Base-by-base conservation (phyloP, 2,329 filamentous ascomycete species). In the Fusarium nematophilum region DNA sequence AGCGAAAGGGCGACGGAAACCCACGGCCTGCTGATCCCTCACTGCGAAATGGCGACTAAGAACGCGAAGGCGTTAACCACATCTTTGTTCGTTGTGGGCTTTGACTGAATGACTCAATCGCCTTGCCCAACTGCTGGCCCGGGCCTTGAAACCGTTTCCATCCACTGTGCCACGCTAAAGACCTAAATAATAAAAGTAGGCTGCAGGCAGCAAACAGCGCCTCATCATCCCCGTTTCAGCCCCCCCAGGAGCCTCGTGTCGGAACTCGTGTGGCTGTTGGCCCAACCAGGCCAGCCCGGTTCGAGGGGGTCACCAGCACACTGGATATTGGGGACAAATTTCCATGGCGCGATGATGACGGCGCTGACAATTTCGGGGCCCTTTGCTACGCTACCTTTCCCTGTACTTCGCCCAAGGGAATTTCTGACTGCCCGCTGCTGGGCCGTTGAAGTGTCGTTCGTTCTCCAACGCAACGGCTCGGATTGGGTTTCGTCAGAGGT, bases 281-380 rank as follows among this genome's bases (percentile, higher is more conserved):
- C 45, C 45, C 34, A 13, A 11, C 21, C 33, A 17, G 55, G 40
- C 59, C 46, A 40, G 47, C 44, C 45, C 44, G 40, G 21, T 15
- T 30, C 25, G 30, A 31, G 47, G 54, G 49, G 44, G 57, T 33
- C 34, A 50, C 47, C 37, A 50, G 37, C 26, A 39, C 18, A 36
- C n/a, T 44, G 48, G 10, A 33, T n/a, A 27, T 30, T 33, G 34
- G 33, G 26, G 25, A 45, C n/a, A 9, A 39, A 42, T 29, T 36
- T 44, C 51, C 51, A 61, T 62, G 57, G 66, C 59, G 61, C 48
- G 55, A 64, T 57, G 64, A 67, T 67, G 62, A 59, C 54, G 43
- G 26, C 45, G 49, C 48, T 25, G 38, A 43, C 37, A 55, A n/a
- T 43, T 57, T 42, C 34, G 53, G 47, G 61, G 49, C 59, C 60